These are phyloP conservation scores for Aspergillus olivimuriae DNA, from an alignment of 495 filamentous ascomycete species.

Conservation along the genomic window DNA sequence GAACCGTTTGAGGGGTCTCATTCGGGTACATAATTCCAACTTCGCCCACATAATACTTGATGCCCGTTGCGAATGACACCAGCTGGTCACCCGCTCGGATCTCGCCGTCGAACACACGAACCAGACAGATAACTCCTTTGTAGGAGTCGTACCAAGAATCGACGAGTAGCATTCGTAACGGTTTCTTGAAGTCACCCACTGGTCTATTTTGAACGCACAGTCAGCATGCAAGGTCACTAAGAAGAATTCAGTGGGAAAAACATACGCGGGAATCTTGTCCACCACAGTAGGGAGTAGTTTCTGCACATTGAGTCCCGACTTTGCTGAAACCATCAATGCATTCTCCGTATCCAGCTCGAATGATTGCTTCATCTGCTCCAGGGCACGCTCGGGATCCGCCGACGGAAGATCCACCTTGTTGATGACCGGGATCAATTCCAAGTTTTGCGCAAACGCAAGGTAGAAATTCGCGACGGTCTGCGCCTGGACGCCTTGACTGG, in stretches of 20 bases:
- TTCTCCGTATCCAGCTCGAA: constrained; percentile 82
- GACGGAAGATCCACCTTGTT: constrained; percentile 94
- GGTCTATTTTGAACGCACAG: constrained; percentile 49
- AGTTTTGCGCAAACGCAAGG: constrained; percentile 84
- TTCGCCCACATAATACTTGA: constrained; percentile 88
- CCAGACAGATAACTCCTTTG: constrained; percentile 85
- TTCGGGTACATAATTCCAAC: constrained; percentile 94
- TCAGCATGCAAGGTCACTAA: constrained; percentile 16
- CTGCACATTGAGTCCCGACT: constrained; percentile 83
- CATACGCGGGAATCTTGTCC: constrained; percentile 68
- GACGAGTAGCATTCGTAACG: constrained; percentile 79
- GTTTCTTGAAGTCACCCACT: constrained; percentile 60
- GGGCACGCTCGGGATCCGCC: constrained; percentile 74
- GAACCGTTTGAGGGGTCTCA: constrained; percentile 69
- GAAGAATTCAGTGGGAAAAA: no score
- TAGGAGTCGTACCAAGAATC: constrained; percentile 98
- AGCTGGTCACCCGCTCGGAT: constrained; percentile 77
- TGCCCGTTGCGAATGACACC: constrained; percentile 74
- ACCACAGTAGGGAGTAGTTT: constrained; percentile 77
- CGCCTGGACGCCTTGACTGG: constrained; percentile 85
- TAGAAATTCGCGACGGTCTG: constrained; percentile 98
- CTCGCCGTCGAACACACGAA: constrained; percentile 85
- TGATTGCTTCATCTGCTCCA: constrained; percentile 75
- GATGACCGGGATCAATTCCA: constrained; percentile 82
- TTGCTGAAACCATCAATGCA: constrained; percentile 85